Percentiles rank a stretch among this genome's conserved stretches.
Conservation (phyloP, 2,329 filamentous ascomycete species). For the Arachnomyces sp. region DNA sequence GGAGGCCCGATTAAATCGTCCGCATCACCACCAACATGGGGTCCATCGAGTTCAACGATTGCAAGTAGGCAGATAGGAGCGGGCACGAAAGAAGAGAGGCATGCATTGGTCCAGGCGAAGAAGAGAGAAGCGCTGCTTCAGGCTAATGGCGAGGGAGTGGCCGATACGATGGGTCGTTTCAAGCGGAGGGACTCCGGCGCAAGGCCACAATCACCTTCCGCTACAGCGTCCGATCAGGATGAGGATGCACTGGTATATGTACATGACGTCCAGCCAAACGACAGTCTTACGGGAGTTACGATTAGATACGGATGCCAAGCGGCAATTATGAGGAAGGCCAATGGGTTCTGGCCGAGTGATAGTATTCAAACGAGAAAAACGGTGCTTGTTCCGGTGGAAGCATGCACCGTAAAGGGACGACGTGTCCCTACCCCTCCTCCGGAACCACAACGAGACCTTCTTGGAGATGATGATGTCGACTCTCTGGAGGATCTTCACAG, state of each 20-base stretch:
- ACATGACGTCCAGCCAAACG: constrained; percentile 71
- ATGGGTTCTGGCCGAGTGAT: constrained; percentile 91
- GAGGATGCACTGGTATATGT: constrained; percentile 81
- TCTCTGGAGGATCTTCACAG: constrained; percentile 26
- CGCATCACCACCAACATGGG: constrained; percentile 30
- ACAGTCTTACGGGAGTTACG: constrained; percentile 86
- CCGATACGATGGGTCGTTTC: constrained; percentile 30
- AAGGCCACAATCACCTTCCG: constrained; percentile 18
- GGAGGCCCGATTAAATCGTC: constrained; percentile 11
- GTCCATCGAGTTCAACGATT: constrained; percentile 25
- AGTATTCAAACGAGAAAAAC: constrained; percentile 76
- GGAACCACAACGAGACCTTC: constrained; percentile 20
- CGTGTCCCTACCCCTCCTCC: constrained; percentile 33
- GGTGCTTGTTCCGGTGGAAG: constrained; percentile 79
- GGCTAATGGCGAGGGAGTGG: constrained; percentile 33
- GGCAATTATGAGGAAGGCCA: constrained; percentile 74
- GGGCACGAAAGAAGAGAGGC: constrained; percentile 38
- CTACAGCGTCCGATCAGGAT: constrained; percentile 46
- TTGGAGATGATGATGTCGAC: constrained; percentile 13
- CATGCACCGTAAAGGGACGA: constrained; percentile 74
- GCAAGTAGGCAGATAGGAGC: constrained; percentile 25
- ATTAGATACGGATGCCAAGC: constrained; percentile 84
- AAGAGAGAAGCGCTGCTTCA: constrained; percentile 40
- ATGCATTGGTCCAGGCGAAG: constrained; percentile 40
- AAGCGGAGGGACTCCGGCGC: constrained; percentile 42